These are phyloP conservation scores for Oligophagozyma castellii DNA, from an alignment of 1,139 yeast species.

Conservation along the genomic window DNA sequence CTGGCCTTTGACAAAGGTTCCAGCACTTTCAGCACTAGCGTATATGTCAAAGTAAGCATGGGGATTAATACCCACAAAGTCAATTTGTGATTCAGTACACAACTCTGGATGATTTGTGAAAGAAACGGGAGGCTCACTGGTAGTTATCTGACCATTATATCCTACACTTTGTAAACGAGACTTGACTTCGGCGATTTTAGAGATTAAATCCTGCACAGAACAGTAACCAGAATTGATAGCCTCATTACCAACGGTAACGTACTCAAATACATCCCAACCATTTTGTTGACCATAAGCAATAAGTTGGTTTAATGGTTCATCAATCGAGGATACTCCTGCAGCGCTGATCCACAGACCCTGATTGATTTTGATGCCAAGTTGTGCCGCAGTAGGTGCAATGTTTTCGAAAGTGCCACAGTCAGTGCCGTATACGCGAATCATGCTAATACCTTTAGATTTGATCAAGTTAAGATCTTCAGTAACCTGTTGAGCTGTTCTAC, in stretches of 20 bases:
- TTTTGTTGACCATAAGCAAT: conserved; percentile 37
- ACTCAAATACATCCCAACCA: conserved; percentile 58
- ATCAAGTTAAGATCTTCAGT: conserved; percentile 46
- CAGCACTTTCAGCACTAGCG: conserved; percentile 53
- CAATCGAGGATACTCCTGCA: conserved; percentile 59
- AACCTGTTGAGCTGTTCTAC: conserved; percentile 47
- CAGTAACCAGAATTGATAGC: conserved; percentile 54
- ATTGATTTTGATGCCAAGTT: conserved; percentile 55
- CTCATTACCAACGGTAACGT: conserved; percentile 76
- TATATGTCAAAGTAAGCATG: conserved; percentile 69
- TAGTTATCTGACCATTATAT: conserved; percentile 58
- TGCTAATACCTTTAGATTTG: conserved; percentile 43
- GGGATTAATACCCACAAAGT: conserved; percentile 73
- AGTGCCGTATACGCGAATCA: conserved; percentile 69
- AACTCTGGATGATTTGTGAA: conserved; percentile 49
- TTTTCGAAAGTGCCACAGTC: conserved; percentile 64
- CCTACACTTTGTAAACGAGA: conserved; percentile 49
- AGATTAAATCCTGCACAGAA: conserved; percentile 42
- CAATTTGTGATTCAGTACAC: conserved; percentile 55
- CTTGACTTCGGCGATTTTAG: conserved; percentile 53
- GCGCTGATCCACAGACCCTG: conserved; percentile 76
- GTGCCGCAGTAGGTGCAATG: conserved; percentile 45
- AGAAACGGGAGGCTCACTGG: conserved; percentile 77
- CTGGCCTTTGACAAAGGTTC: conserved; percentile 57
- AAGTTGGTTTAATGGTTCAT: conserved; percentile 39